phyloP scores from a whole-genome alignment of 2,329 filamentous ascomycete species.

The Phaeosphaeriaceae sp. region DNA sequence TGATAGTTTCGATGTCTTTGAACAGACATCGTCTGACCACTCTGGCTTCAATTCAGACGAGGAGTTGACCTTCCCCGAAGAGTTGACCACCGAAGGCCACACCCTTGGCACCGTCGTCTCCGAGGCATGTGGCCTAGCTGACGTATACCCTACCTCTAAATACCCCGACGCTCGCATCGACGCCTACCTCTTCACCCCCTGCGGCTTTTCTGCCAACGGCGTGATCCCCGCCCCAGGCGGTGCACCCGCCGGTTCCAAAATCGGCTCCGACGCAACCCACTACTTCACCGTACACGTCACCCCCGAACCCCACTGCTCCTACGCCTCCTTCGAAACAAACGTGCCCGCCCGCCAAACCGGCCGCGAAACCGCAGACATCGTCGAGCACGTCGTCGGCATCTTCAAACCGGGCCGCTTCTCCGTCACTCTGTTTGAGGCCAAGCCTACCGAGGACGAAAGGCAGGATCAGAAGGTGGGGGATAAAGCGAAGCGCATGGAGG shows the following conservation, averaged over 20 bases:
- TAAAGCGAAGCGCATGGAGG: conserved; percentile 68
- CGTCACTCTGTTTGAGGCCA: conserved; percentile 94
- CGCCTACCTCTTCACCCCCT: conserved; percentile 94
- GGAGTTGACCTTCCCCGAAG: conserved; percentile 68
- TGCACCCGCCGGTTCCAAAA: conserved; percentile 54
- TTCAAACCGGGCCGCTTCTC: conserved; percentile 98
- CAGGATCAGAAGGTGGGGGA: conserved; percentile 38
- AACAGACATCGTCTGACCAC: conserved; percentile 71
- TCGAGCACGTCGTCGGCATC: conserved; percentile 92
- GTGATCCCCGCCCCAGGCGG: conserved; percentile 78
- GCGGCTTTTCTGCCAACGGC: conserved; percentile 96
- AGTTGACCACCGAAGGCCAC: conserved; percentile 90
- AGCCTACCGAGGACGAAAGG: conserved; percentile 59
- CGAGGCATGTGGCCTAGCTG: conserved; percentile 84
- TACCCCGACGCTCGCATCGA: conserved; percentile 95
- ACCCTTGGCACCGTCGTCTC: conserved; percentile 91
- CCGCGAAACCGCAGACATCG: conserved; percentile 85
- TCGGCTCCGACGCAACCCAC: conserved; percentile 59
- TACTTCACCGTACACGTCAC: conserved; percentile 99
- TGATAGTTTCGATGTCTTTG: conserved; percentile 79
- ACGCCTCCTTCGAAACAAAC: conserved; percentile 98
- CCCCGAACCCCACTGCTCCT: conserved; percentile 94
- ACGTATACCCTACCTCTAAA: conserved; percentile 83
- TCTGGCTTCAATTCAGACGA: conserved; percentile 64
- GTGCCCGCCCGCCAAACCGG: conserved; percentile 88